Conservation (phyloP, 371 early-diverging fungal genomes). For the Dichotomocladium elegans region DNA sequence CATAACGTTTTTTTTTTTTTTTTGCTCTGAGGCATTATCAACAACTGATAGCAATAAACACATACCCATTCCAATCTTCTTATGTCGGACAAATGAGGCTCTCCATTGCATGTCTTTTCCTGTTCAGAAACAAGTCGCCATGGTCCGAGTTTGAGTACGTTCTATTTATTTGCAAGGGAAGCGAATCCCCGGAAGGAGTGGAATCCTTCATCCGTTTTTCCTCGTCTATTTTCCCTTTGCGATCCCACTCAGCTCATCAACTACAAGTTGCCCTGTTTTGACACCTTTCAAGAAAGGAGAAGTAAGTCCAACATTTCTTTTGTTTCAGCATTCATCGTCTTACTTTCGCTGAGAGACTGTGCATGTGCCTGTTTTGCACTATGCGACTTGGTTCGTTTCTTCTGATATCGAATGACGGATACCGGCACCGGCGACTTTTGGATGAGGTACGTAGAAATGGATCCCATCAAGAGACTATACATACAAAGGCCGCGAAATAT, state of each 20-base stretch:
- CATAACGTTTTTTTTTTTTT: too few species aligned
- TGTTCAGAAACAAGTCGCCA: too few species aligned
- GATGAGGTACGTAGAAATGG: conserved; percentile 54
- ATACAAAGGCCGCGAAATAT: not conserved
- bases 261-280: conserved; percentile 28
- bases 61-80: too few species aligned
- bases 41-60: too few species aligned
- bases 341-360: conserved; percentile 37
- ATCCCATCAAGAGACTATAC: conserved; percentile 44
- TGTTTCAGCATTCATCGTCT: conserved; percentile 1
- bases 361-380: conserved; percentile 13
- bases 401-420: conserved; percentile 50
- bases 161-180: too few species aligned
- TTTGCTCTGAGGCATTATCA: too few species aligned
- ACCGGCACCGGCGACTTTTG: conserved; percentile 62
- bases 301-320: not conserved
- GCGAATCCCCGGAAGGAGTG: too few species aligned
- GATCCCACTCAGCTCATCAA: conserved; percentile 30
- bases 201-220: not conserved
- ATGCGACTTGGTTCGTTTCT: conserved; percentile 25
- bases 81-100: not conserved
- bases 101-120: not conserved
- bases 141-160: not conserved
- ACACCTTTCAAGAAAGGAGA: conserved; percentile 27
- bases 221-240: not conserved